Evolutionary conservation across 2,329 filamentous ascomycete species (phyloP), one percentile per base, ranked within the genome.

Genomic region (Alternaria solani): DNA sequence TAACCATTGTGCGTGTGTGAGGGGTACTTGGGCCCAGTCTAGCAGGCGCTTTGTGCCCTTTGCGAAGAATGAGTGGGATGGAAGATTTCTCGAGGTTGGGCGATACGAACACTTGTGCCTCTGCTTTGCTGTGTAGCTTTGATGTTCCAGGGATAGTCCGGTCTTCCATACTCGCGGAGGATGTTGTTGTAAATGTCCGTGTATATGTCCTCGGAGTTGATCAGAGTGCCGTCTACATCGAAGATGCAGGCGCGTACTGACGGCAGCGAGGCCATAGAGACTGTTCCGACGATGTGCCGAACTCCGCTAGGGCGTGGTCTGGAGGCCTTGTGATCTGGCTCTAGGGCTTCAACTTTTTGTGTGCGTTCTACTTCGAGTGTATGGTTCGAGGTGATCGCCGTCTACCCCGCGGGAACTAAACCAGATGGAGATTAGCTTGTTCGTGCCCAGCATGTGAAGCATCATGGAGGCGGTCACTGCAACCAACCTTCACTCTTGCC

Each of bases 231-330:
- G 48, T 78, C 75, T 59, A 78, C 64, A 61, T 78, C 75, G 43
- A 78, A 78, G 47, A 78, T 77, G 60, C 72, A 76, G 46, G 75
- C 75, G 23, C 75, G 70, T 28, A 76, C 61, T 36, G 67, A 63
- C 2, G 65, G 70, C 7, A 66, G 26, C 18, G 48, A 42, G 26
- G 32, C 39, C 57, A 59, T 59, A 9, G 26, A 7, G 8, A 28
- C n/a, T n/a, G 8, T 5, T 34, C 16, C 5, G 23, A 20, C 28
- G 12, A 11, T 12, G 2, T 25, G 8, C 36, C 23, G 9, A 25
- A 16, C 16, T n/a, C 30, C 14, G 12, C 34, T 11, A 7, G 28
- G 23, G 12, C 4, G 36, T 48, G 25, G 26, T 12, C 23, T 20
- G 14, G 46, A 8, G 30, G 12, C 14, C 8, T 18, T 18, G 5